Percentiles rank a stretch among this genome's conserved stretches.
Conservation (phyloP, 2,329 filamentous ascomycete genomes). For the Hymenoscyphus linearis region DNA sequence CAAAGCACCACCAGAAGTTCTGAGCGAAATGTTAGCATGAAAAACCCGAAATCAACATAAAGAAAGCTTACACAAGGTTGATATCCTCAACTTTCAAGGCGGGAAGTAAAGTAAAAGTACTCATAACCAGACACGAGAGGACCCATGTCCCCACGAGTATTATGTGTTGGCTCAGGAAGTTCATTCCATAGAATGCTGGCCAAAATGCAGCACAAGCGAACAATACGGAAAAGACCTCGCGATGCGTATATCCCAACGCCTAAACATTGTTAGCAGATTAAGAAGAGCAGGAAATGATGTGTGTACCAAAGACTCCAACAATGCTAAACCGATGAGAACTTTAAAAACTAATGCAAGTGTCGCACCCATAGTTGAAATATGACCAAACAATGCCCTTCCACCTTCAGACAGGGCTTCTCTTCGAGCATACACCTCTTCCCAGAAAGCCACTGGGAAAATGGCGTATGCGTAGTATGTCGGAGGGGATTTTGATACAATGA, state of each 20-base stretch:
- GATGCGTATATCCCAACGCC: slow-evolving; percentile 88
- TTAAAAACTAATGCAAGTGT: slow-evolving; percentile 59
- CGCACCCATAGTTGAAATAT: slow-evolving; percentile 57
- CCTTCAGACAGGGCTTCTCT: slow-evolving; percentile 65
- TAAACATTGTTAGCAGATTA: slow-evolving; percentile 35
- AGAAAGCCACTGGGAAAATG: slow-evolving; percentile 89
- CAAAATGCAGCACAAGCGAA: slow-evolving; percentile 74
- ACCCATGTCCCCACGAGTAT: slow-evolving; percentile 67
- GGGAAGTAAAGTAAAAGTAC: slow-evolving; percentile 81
- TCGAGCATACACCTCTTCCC: slow-evolving; percentile 88
- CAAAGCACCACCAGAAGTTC: slow-evolving; percentile 66
- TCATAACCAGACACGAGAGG: slow-evolving; percentile 75
- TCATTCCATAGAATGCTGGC: slow-evolving; percentile 67
- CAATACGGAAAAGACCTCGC: slow-evolving; percentile 77
- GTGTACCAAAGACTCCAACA: slow-evolving; percentile 73
- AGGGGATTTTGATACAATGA: slow-evolving; percentile 75
- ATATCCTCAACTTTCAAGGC: slow-evolving; percentile 80
- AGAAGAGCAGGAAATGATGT: neutral
- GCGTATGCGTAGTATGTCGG: slow-evolving; percentile 85
- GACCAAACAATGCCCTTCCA: slow-evolving; percentile 60
- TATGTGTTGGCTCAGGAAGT: slow-evolving; percentile 64
- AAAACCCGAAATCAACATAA: neutral
- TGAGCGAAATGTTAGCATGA: slow-evolving; percentile 32
- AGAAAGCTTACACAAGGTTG: slow-evolving; percentile 59
- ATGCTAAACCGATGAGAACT: slow-evolving; percentile 59